Conservation (phyloP, 352 stramenopile genomes). For the Globisporangium middletonii region DNA sequence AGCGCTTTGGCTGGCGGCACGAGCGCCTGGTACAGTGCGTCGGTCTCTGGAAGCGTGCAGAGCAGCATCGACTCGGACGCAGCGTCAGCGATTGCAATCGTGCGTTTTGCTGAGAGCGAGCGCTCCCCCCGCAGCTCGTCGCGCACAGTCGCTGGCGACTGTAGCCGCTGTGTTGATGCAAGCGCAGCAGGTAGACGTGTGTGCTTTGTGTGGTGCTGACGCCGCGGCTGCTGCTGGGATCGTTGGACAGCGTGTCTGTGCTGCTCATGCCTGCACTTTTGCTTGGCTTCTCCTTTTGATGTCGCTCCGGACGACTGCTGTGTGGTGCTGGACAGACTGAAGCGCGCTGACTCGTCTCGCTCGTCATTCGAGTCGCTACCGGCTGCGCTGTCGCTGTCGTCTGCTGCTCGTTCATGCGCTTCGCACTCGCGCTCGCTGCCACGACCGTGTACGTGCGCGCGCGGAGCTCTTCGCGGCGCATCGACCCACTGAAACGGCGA, state of each 20-base stretch:
- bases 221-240: neutral
- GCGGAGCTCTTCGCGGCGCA: neutral
- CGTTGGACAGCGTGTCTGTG: neutral
- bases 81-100: too few species aligned
- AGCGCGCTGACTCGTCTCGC: constrained; percentile 6
- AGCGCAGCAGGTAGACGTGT: neutral
- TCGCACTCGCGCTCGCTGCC: neutral
- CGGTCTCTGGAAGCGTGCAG: neutral
- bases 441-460: neutral
- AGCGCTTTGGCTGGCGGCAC: neutral
- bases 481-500: constrained; percentile 49
- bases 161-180: neutral
- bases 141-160: too few species aligned
- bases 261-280: neutral
- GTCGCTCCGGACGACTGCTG: neutral
- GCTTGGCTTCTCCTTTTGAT: neutral
- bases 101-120: too few species aligned
- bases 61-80: neutral
- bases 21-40: constrained; percentile 2
- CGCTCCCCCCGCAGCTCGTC: too few species aligned
- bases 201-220: neutral
- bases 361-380: constrained; percentile 2
- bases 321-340: constrained; percentile 6
- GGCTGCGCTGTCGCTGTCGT: neutral
- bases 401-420: neutral